Evolutionary conservation across 306 rosid species (phyloP), one percentile per base, ranked within the genome.

Genomic region (Medicago ruthenica): DNA sequence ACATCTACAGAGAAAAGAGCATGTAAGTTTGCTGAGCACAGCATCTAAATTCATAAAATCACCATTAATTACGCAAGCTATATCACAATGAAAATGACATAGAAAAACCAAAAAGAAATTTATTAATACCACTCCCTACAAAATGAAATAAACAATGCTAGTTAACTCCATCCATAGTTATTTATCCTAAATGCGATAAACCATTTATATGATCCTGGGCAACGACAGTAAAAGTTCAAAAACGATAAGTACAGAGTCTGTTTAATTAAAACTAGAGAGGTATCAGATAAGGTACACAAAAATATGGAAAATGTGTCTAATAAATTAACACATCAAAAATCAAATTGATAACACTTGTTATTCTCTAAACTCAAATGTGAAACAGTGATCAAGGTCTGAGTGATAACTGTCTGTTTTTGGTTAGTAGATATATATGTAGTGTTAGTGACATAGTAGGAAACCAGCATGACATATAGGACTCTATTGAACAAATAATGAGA

Each of bases 401-500:
- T 44, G 71, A 24, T 37, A 69, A 69, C 42, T 16, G 50, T 27
- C 12, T 18, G 62, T 20, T 17, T 48, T 27, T 8, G 14, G 62
- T 20, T 17, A 31, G 68, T 34, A 7, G 66, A 70, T 74, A 74
- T 62, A 50, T 50, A 48, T 50, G 61, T 60, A 20, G 51, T 48
- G 68, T 67, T 75, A 22, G 37, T 34, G 37, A 5, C 37, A 34
- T 34, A 5, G 7, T 34, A 5, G 37, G 37, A 34, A 34, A 20
- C 15, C 62, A 31, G 67, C 36, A 48, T 6, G 12, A 54, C 59
- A 60, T 54, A 42, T 37, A 31, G 31, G 54, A 81, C 70, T 55
- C 9, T 67, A 45, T 67, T 67, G 71, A 74, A 76, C 57, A 68
- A 59, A 71, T 70, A 59, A 83, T 42, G 17, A 75, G 61, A n/a